A percentile compares a stretch with the other conserved stretches of the same genome.
phyloP scores from a whole-genome alignment of 108 stramenopile genomes.

The Conticribra guillardii region DNA sequence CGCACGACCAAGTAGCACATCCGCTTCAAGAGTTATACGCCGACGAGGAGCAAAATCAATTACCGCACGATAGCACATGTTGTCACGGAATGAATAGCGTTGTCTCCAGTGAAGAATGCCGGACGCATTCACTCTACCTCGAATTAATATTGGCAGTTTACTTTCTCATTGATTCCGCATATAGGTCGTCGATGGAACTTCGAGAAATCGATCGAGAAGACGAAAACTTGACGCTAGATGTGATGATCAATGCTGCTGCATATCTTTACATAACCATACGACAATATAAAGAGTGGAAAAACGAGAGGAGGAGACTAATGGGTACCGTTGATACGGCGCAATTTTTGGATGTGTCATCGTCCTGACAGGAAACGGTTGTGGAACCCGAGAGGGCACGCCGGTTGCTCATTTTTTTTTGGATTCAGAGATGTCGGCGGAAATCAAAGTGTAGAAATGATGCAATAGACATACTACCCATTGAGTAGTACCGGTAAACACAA shows the following conservation, averaged over 20 bases:
- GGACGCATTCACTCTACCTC: background rate
- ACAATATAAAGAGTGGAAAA: background rate
- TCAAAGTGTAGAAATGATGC: too few species aligned
- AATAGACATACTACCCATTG: too few species aligned
- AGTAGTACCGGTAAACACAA: too few species aligned
- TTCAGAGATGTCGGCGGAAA: too few species aligned
- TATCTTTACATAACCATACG: slow-evolving; percentile 5
- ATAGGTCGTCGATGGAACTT: background rate
- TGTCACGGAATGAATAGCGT: background rate
- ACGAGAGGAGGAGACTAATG: background rate
- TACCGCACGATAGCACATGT: background rate
- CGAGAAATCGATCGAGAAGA: background rate
- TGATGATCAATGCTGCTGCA: slow-evolving; percentile 7
- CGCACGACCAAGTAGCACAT: too few species aligned
- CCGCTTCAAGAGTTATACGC: too few species aligned
- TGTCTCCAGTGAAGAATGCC: background rate
- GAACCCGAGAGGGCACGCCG: too few species aligned
- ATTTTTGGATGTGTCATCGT: too few species aligned
- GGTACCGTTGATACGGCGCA: too few species aligned
- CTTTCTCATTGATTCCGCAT: background rate
- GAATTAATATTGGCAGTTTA: background rate
- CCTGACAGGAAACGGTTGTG: too few species aligned
- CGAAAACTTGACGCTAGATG: background rate
- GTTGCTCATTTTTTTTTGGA: too few species aligned
- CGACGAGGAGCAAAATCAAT: background rate